Percentiles rank a stretch among this genome's conserved stretches.
phyloP scores from a whole-genome alignment of 768 basidiomycete genomes.

The Mycena capillaripes region DNA sequence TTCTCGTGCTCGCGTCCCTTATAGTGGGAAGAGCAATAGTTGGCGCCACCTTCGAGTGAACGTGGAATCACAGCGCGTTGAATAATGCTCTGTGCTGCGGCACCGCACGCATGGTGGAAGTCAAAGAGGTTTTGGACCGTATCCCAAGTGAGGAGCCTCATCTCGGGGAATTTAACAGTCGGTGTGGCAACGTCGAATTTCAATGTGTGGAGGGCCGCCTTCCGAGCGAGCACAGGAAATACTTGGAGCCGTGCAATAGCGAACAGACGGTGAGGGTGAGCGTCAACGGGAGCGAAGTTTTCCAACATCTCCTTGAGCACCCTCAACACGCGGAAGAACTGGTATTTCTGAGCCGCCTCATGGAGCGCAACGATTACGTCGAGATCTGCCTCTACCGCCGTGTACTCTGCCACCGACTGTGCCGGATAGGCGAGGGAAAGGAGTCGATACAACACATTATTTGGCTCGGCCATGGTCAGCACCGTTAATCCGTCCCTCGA shows the following conservation, averaged over 20 bases:
- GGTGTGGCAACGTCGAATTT: background rate
- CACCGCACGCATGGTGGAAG: slow-evolving; percentile 14
- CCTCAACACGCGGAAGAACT: background rate
- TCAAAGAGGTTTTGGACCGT: background rate
- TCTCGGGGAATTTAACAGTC: background rate
- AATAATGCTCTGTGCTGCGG: background rate
- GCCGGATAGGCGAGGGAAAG: too few relatives aligned
- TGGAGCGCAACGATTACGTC: background rate
- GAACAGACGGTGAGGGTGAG: slow-evolving; percentile 23
- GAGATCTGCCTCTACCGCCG: too few relatives aligned
- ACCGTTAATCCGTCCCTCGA: background rate
- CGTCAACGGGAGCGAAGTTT: background rate
- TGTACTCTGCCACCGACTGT: too few relatives aligned
- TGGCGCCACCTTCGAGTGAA: background rate
- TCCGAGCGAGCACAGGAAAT: background rate
- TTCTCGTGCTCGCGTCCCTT: too few relatives aligned
- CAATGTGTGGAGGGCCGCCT: slow-evolving; percentile 13
- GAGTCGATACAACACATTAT: background rate
- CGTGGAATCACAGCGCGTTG: background rate
- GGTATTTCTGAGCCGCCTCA: slow-evolving; percentile 19
- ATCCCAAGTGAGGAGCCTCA: background rate
- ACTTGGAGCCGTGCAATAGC: slow-evolving; percentile 19
- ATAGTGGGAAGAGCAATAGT: background rate
- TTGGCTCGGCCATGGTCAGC: background rate
- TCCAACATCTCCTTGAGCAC: slow-evolving; percentile 12